Evolutionary conservation across 2,329 filamentous ascomycete species (phyloP).

Genomic region (Ambrosiella xylebori): DNA sequence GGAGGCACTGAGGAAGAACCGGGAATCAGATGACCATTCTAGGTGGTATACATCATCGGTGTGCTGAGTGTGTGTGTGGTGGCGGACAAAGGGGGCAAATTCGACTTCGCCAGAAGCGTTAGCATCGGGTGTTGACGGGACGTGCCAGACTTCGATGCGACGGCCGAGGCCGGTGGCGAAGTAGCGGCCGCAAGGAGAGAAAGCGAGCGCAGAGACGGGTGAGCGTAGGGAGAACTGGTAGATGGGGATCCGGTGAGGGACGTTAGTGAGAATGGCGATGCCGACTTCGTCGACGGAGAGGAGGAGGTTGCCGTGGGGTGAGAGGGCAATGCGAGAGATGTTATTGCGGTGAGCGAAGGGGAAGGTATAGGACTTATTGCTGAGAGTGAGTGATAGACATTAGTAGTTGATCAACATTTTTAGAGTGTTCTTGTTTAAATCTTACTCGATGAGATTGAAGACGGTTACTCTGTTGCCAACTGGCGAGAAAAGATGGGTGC

Average conservation of each 20-base stretch:
- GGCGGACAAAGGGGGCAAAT: slow-evolving; percentile 84
- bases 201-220: slow-evolving; percentile 67
- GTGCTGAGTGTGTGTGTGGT: slow-evolving; percentile 73
- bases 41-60: slow-evolving; percentile 75
- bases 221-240: slow-evolving; percentile 92
- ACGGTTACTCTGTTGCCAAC: slow-evolving; percentile 92
- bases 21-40: slow-evolving; percentile 89
- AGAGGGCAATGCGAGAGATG: slow-evolving; percentile 72
- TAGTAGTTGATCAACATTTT: neutral
- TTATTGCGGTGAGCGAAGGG: slow-evolving; percentile 89
- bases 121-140: slow-evolving; percentile 72
- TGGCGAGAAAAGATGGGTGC: slow-evolving; percentile 84
- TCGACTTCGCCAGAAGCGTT: slow-evolving; percentile 68
- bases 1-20: slow-evolving; percentile 83
- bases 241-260: slow-evolving; percentile 67
- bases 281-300: slow-evolving; percentile 91
- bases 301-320: slow-evolving; percentile 78
- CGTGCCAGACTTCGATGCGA: slow-evolving; percentile 89
- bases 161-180: slow-evolving; percentile 81
- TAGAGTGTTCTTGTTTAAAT: neutral
- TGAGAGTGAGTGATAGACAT: slow-evolving; percentile 20
- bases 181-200: slow-evolving; percentile 77
- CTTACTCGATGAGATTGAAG: slow-evolving; percentile 88
- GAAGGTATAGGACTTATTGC: slow-evolving; percentile 74
- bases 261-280: slow-evolving; percentile 80